Evolutionary conservation across 441 rosid genomes (phyloP).

Genomic region (Gossypium gossypioides): DNA sequence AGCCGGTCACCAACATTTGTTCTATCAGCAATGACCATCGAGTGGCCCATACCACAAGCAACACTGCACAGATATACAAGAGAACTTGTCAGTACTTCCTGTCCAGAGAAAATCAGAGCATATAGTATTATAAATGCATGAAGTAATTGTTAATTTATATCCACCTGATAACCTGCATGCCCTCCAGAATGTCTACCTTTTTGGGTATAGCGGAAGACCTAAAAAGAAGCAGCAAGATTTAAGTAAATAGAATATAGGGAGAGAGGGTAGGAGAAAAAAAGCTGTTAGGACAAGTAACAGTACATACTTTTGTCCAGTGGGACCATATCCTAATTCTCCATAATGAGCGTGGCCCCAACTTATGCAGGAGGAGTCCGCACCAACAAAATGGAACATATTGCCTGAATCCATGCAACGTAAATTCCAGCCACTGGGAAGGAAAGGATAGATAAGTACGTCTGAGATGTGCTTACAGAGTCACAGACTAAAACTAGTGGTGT

Average conservation of each 20-base stretch:
- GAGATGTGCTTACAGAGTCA: not conserved
- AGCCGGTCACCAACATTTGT: constrained; percentile 51
- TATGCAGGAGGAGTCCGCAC: constrained; percentile 92
- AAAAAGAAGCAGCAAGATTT: constrained; percentile 10
- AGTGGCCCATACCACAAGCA: constrained; percentile 78
- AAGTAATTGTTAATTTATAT: constrained; percentile 11
- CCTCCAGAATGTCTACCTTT: constrained; percentile 81
- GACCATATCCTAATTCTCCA: constrained; percentile 96
- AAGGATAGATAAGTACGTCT: not conserved
- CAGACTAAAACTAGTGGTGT: not conserved
- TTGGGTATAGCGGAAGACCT: constrained; percentile 90
- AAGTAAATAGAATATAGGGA: not conserved
- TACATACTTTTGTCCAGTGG: constrained; percentile 74
- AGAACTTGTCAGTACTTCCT: not conserved
- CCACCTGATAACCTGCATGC: constrained; percentile 85
- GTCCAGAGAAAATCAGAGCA: not conserved
- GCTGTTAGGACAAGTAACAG: not conserved
- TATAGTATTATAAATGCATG: not conserved
- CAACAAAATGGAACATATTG: constrained; percentile 88
- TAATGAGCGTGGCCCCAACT: constrained; percentile 92
- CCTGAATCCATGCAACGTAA: constrained; percentile 96
- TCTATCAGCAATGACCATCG: constrained; percentile 82
- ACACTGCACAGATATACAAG: constrained; percentile 37
- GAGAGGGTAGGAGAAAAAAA: not conserved
- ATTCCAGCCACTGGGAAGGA: constrained; percentile 73